Conservation (phyloP, 192 early-diverging fungal genomes). For the Gorgonomyces haynaldii region DNA sequence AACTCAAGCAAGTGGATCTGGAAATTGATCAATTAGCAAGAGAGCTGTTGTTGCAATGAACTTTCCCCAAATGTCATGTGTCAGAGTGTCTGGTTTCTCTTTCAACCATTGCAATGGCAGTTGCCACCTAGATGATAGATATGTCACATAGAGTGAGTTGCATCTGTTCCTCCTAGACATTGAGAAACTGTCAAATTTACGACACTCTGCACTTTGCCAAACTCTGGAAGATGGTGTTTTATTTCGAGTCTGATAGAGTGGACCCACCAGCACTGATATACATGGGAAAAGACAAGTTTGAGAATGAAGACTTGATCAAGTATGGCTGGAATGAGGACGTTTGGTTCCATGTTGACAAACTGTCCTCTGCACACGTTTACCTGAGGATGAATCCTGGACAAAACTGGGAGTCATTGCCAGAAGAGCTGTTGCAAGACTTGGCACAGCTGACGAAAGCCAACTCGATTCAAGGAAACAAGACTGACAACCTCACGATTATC, state of each 20-base stretch:
- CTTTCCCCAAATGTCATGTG: too few relatives aligned
- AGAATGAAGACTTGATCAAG: constrained; percentile 49
- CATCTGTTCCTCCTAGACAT: too few relatives aligned
- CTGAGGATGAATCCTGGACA: constrained; percentile 57
- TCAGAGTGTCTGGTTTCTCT: too few relatives aligned
- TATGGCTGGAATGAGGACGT: constrained; percentile 75
- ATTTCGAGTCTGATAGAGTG: neutral
- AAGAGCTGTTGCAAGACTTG: constrained; percentile 62
- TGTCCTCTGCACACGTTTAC: constrained; percentile 95
- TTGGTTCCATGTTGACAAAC: constrained; percentile 97
- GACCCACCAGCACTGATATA: constrained; percentile 46
- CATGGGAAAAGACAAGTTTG: constrained; percentile 98
- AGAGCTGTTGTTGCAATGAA: constrained; percentile 3
- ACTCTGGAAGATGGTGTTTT: constrained; percentile 6
- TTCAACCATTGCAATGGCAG: too few relatives aligned
- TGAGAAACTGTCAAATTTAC: too few relatives aligned
- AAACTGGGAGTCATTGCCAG: constrained; percentile 70
- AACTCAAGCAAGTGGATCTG: neutral
- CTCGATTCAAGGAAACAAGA: constrained; percentile 95
- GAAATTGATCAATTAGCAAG: constrained; percentile 5
- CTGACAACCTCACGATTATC: constrained; percentile 78
- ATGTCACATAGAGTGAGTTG: too few relatives aligned
- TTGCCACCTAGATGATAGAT: too few relatives aligned
- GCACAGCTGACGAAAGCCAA: constrained; percentile 97
- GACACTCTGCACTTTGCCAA: too few relatives aligned